Evolutionary conservation across 1,284 basidiomycete species (phyloP), one percentile per base, ranked within the genome.

Genomic region (Ustilago curta): DNA sequence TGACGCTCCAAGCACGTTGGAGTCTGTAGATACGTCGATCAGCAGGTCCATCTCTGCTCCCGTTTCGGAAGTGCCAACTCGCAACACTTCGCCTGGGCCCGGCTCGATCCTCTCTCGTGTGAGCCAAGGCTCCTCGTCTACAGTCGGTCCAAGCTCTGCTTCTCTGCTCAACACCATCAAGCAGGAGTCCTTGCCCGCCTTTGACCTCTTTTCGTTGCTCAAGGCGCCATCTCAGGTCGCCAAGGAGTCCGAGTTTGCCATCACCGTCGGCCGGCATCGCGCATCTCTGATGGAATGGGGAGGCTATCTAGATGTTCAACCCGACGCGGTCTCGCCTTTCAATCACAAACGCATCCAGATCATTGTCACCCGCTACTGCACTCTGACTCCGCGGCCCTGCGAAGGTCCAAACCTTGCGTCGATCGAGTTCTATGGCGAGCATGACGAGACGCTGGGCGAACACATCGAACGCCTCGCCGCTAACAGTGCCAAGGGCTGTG

Each of bases 361-460:
- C 9, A 90, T 91, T 87, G 90, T 91, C 76, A 91, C 90, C 78
- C 91, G 89, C 9, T 87, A 93, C 39, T 93, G 91, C 23, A 90
- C 90, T 25, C 50, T 89, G 2, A 83, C 84, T 3, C 85, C 85
- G 44, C 86, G 87, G 54, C 86, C 87, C 18, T 89, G 87, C 79
- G 83, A 85, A 6, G 87, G 86, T 44, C 87, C 87, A 25, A 54
- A 84, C 12, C 62, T 95, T 48, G 88, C 89, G 37, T 91, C 91
- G 66, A 90, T 93, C 86, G 91, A 90, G 27, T 98, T 96, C 86
- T 99, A 99, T 82, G 93, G 94, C 51, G 90, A 93, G 63, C 93
- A 93, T 71, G 96, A 99, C 84, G 90, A 90, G 84, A 95, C 96
- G 1, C 88, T 99, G 5, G 94, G 94, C 0, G 93, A 95, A 82